Base-by-base conservation (phyloP, 2,329 filamentous ascomycete species). In the Epichloe uncinata region DNA sequence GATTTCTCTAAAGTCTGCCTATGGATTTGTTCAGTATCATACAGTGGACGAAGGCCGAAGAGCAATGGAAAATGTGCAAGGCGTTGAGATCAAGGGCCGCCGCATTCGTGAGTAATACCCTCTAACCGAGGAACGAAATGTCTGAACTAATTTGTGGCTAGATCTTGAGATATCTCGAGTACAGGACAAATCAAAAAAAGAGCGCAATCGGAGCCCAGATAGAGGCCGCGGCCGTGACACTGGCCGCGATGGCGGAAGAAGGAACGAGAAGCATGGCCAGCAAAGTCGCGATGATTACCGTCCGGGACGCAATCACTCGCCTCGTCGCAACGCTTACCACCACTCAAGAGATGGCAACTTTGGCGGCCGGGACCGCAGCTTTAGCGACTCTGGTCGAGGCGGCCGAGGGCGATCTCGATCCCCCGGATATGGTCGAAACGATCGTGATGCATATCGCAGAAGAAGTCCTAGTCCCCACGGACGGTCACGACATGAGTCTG, bases 11-110 rank as follows among this genome's bases (percentile, higher is more conserved):
- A 97, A 97, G 66, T 89, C 93, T 56, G 90, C 90, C 1, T 97
- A 95, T 66, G 93, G 93, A 1, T 98, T 97, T 63, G 89, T 97
- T 36, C 93, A 97, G 63, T 98, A 94, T 57, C 77, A 95, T 56
- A 83, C 87, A 33, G 71, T 82, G 4, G 73, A 77, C 2, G 84
- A 91, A 60, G 95, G 89, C 55, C 73, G 78, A 50, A 73, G 75
- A 43, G 91, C 91, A 4, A 76, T 97, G 58, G 74, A 85, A 36
- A 75, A 76, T 36, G 81, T 96, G 53, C 87, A 97, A 66, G 88
- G 87, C 9, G 78, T 81, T 40, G 79, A 88, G 55, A 81, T 97
- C 37, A 80, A 87, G 61, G 91, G 90, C n/a, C 84, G 90, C 56
- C 89, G 89, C 64, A 95, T 97, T 63, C 89, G 91, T 95, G 73